Evolutionary conservation across 176 grass and related monocot genomes (phyloP).

Genomic region (Rhipidocladum racemiflorum): DNA sequence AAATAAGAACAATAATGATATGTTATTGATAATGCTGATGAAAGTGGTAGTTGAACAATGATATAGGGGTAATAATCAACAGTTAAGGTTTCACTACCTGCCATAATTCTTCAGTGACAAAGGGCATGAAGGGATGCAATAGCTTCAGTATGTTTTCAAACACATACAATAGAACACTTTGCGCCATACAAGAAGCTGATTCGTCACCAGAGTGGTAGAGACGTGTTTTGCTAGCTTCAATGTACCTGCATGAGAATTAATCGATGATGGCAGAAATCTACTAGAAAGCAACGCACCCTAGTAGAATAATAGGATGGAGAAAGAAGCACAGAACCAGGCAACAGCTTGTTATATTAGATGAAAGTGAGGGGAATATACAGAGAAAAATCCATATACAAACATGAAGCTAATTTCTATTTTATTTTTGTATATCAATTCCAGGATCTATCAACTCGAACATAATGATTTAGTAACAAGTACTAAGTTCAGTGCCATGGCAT

Average conservation of each 20-base stretch:
- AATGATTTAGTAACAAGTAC: background rate
- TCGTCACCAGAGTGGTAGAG: constrained; percentile 72
- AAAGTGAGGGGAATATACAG: background rate
- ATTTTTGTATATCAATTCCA: constrained; percentile 13
- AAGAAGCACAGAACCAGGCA: constrained; percentile 13
- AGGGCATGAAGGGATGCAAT: constrained; percentile 96
- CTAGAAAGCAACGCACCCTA: constrained; percentile 3
- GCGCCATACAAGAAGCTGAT: constrained; percentile 52
- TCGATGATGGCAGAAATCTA: background rate
- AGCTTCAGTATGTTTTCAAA: constrained; percentile 98
- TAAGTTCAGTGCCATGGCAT: background rate
- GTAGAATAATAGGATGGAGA: background rate
- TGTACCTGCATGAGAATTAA: constrained; percentile 64
- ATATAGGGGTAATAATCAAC: background rate
- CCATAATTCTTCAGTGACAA: constrained; percentile 99
- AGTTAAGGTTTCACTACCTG: constrained; percentile 58
- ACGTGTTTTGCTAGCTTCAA: constrained; percentile 96
- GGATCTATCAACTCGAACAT: background rate
- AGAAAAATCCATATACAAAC: background rate
- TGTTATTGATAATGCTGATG: constrained; percentile 6
- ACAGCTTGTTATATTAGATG: constrained; percentile 7
- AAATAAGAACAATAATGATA: constrained; percentile 32
- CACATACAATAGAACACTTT: constrained; percentile 80
- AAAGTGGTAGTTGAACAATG: background rate
- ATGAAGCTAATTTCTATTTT: background rate